phyloP scores from a whole-genome alignment of 768 basidiomycete species.

The Multifurca ochricompacta region DNA sequence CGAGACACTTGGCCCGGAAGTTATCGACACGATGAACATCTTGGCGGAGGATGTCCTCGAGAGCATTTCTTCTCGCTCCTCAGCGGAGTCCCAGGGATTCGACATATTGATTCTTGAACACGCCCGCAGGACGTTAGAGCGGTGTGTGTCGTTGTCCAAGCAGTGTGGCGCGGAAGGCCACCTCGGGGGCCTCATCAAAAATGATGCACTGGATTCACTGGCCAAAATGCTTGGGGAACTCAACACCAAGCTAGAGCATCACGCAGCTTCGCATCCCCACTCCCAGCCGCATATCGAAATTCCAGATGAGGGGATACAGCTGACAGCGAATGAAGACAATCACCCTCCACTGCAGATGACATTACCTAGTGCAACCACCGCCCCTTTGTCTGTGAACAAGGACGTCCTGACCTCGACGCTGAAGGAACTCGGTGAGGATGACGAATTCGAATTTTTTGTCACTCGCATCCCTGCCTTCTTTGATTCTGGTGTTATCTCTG shows the following conservation, averaged over 20 bases:
- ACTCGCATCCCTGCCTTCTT: neutral
- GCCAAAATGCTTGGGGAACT: neutral
- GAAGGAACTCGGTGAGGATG: neutral
- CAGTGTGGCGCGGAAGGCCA: neutral
- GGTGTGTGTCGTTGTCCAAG: neutral
- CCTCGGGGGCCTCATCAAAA: neutral
- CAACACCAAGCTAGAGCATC: neutral
- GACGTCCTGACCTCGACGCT: neutral
- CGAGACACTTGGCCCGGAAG: neutral
- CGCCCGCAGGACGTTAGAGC: neutral
- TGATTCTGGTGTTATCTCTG: neutral
- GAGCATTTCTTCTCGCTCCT: neutral
- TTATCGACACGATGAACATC: neutral
- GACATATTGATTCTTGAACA: neutral
- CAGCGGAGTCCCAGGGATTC: neutral
- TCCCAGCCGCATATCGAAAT: neutral
- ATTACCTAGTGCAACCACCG: neutral
- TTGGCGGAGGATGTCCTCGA: neutral
- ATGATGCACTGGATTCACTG: neutral
- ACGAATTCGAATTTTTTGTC: conserved; percentile 1
- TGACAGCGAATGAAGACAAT: neutral
- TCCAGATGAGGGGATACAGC: neutral
- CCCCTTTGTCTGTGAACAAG: neutral
- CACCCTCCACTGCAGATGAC: neutral
- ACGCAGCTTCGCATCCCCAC: neutral